Evolutionary conservation across 2,329 filamentous ascomycete species (phyloP), one percentile per base, ranked within the genome.

Genomic region (Trichophyton benhamiae): DNA sequence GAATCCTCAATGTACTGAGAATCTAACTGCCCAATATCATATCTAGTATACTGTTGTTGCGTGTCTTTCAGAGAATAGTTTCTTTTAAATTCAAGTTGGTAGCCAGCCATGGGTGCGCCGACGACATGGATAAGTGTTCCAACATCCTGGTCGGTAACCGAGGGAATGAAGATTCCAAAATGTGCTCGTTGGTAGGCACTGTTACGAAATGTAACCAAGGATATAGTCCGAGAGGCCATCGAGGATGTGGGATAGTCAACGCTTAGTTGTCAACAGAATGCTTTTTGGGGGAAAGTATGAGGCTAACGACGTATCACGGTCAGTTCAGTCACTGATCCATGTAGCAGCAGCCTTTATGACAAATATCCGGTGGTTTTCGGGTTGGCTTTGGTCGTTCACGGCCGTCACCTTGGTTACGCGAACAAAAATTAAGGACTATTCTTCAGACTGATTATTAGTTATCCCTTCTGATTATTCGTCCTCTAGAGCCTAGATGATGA

Each of bases 111-210:
- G 0, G 70, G 71, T 8, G 70, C 66, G 8, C 70, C 70, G 13
- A 71, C 65, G 6, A 70, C 71, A 27, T 73, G 65, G 42, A 73
- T 72, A 36, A 70, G 33, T 6, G 68, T 72, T 49, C 70, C 69
- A 22, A 53, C 53, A 4, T 62, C 58, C 11, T 61, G 49, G 25
- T 67, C 36, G 3, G 48, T 17, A 7, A 63, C 63, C 17, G 64
- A 66, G 8, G 70, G 69, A 42, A 71, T 61, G 59, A 71, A 72
- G 49, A 72, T 65, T 3, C 67, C 67, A 61, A 72, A 71, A 60
- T 72, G 70, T 1, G 69, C 65, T 44, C 68, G 65, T 63, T 72
- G 69, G 15, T 60, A 58, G 17, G 64, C 46, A 5, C n/a, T 17
- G 41, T 44, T 44, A 17, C 41, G 41, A 8, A 44, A 44, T n/a